phyloP scores from a whole-genome alignment of 129 eudicot genomes.

The Solidago caesia region DNA sequence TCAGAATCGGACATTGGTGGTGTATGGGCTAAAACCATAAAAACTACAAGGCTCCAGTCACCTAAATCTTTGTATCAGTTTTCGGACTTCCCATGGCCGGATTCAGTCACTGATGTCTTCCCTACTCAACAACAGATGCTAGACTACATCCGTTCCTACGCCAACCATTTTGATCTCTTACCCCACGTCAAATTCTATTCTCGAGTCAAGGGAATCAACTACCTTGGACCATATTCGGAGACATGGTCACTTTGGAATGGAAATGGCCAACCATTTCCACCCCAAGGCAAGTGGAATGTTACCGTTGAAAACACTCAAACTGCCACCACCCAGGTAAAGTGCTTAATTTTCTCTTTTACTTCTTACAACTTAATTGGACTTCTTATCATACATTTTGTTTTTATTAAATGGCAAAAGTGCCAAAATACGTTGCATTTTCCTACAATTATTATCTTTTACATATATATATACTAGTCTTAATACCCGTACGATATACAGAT shows the following conservation, averaged over 20 bases:
- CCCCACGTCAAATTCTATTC: not conserved
- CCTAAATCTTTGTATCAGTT: conserved; percentile 6
- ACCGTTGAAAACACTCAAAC: not conserved
- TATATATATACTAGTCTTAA: too few species aligned
- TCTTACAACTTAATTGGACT: too few species aligned
- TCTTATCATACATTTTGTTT: too few species aligned
- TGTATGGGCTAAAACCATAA: conserved; percentile 10
- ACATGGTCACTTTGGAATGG: conserved; percentile 1
- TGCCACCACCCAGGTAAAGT: not conserved
- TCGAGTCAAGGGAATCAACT: conserved; percentile 6
- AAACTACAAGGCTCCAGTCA: conserved; percentile 5
- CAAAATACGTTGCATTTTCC: too few species aligned
- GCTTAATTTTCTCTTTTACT: too few species aligned
- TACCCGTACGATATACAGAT: too few species aligned
- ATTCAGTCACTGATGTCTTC: not conserved
- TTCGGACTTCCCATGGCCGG: conserved; percentile 10
- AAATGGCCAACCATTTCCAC: conserved; percentile 4
- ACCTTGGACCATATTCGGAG: not conserved
- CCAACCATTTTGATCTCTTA: not conserved
- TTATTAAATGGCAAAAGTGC: too few species aligned
- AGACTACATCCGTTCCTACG: not conserved
- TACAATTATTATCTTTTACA: too few species aligned
- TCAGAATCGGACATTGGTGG: conserved; percentile 13
- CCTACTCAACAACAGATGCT: conserved; percentile 11
- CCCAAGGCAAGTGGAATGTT: conserved; percentile 12